Base-by-base conservation (phyloP, 2,329 filamentous ascomycete genomes). In the Colletotrichum graminicola region DNA sequence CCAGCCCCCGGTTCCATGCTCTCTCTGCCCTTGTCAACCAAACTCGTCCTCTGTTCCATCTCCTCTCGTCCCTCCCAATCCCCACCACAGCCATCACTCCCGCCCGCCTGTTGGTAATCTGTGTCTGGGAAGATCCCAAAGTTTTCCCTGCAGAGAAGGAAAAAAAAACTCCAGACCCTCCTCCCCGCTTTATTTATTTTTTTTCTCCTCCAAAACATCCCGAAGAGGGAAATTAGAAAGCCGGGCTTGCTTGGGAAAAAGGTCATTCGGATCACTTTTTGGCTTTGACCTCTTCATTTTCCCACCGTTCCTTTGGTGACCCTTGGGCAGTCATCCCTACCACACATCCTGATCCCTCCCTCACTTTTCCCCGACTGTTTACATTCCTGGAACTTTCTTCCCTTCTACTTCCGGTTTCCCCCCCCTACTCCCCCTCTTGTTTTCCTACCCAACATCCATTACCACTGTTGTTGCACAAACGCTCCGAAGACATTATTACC, bases 111-210 rank as follows among this genome's bases (percentile, higher is more conserved):
- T 21, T 43, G 41, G 61, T 41, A 18, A 26, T 23, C 62, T 57
- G 51, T 57, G 62, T 32, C 36, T 26, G n/a, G 47, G 52, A 59
- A 43, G 51, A 56, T 57, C 62, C 62, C 21, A 5, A 60, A 47
- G 26, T 21, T 49, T 49, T 23, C 54, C 47, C 26, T 36, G 61
- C 36, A 52, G 36, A 32, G 7, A 59, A 47, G 32, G 21, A 16
- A n/a, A 67, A 12, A 41, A 6, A 54, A 36, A 23, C 11, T 41
- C 10, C 21, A 36, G 51, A 64, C 43, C 59, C 54, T 52, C 66
- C 54, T 52, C 66, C 66, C 66, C 66, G 52, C 66, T 61, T 61
- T 61, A 61, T 61, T 45, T 41, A 41, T 41, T 39, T 26, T 39
- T 43, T 36, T 29, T 29, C 29, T 29, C 29, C 29, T 29, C 29